Conservation (phyloP, 176 grass and related monocot genomes). For the Avena sativa region DNA sequence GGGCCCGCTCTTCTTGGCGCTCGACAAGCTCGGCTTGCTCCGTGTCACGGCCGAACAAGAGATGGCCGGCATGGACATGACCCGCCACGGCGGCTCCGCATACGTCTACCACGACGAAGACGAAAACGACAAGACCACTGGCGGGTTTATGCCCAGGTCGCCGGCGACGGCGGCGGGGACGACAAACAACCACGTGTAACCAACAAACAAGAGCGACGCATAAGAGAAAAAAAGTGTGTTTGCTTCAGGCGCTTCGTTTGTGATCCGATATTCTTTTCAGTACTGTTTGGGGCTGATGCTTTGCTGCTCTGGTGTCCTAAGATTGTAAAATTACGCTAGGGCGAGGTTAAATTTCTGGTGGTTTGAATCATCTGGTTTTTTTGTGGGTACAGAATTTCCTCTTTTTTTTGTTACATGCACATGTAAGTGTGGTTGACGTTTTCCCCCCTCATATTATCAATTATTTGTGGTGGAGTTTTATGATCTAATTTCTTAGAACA, state of each 20-base stretch:
- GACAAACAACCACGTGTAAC: slow-evolving; percentile 41
- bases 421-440: background rate
- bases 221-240: background rate
- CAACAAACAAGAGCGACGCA: background rate
- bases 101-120: slow-evolving; percentile 90
- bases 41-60: slow-evolving; percentile 78
- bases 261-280: background rate
- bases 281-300: slow-evolving; percentile 24
- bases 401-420: background rate
- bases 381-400: slow-evolving; percentile 2
- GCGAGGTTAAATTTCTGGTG: background rate
- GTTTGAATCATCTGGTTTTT: background rate
- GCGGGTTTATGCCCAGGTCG: slow-evolving; percentile 58
- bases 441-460: slow-evolving; percentile 9
- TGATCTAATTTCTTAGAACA: background rate
- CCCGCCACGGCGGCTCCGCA: slow-evolving; percentile 69
- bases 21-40: slow-evolving; percentile 68
- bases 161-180: slow-evolving; percentile 8
- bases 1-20: slow-evolving; percentile 73
- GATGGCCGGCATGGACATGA: slow-evolving; percentile 81
- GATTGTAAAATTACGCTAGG: slow-evolving; percentile 13
- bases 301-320: background rate
- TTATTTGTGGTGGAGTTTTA: slow-evolving; percentile 43
- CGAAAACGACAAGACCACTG: slow-evolving; percentile 45
- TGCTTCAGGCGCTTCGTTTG: background rate